These are phyloP conservation scores for Salmacisia buchloeana DNA, from an alignment of 1,284 basidiomycete genomes.

Conservation along the genomic window DNA sequence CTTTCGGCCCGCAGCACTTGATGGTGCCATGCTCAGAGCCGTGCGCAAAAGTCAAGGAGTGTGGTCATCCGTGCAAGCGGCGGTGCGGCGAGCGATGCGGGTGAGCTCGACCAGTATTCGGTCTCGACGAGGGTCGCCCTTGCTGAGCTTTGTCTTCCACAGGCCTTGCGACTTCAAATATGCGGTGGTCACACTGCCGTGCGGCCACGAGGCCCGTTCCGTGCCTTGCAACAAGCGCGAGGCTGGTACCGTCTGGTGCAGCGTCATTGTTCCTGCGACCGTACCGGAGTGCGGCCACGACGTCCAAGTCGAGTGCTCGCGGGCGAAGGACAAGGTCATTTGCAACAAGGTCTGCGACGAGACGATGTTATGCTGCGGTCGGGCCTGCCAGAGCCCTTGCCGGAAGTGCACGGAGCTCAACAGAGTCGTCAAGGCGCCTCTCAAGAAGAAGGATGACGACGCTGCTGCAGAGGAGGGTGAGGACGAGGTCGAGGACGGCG, in stretches of 20 bases:
- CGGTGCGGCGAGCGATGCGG: constrained; percentile 60
- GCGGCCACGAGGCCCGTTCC: constrained; percentile 57
- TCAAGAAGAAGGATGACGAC: not conserved
- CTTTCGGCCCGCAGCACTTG: constrained; percentile 56
- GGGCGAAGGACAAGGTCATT: constrained; percentile 51
- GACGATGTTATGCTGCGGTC: constrained; percentile 59
- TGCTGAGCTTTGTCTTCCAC: not conserved
- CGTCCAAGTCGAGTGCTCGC: constrained; percentile 55
- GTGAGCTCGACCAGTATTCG: not conserved
- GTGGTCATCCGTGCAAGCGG: constrained; percentile 62
- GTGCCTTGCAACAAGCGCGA: constrained; percentile 55
- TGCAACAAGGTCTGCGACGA: constrained; percentile 57
- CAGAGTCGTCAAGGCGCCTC: not conserved
- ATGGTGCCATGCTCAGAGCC: constrained; percentile 57
- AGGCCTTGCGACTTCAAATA: constrained; percentile 57
- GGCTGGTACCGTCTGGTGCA: constrained; percentile 56
- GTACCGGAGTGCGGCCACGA: constrained; percentile 62
- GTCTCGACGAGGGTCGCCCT: not conserved
- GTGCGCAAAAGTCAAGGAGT: constrained; percentile 59
- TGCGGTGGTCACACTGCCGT: constrained; percentile 59
- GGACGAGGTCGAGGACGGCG: too few species aligned
- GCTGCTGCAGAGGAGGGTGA: not conserved
- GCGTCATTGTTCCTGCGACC: constrained; percentile 53
- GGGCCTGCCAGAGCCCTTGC: constrained; percentile 57
- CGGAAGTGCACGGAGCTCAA: constrained; percentile 42